Evolutionary conservation across 768 basidiomycete genomes (phyloP).

Genomic region (Sarcodon sp.): DNA sequence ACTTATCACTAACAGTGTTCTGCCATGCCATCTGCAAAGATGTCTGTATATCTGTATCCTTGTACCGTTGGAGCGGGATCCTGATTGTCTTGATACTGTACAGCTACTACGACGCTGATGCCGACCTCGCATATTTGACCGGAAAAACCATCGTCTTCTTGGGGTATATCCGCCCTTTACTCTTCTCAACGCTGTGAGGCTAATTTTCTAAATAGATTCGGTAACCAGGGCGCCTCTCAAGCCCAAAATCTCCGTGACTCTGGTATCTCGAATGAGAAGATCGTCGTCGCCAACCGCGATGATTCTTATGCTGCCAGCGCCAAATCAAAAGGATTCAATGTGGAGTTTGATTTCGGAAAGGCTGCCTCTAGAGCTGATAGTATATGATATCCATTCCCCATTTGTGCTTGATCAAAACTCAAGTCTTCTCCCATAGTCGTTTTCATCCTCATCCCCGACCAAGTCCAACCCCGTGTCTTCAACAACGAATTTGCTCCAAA

Average conservation of each 20-base stretch:
- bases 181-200: not conserved
- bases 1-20: not conserved
- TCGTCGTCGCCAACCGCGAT: slow-evolving; percentile 42
- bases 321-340: slow-evolving; percentile 39
- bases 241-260: slow-evolving; percentile 55
- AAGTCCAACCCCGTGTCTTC: slow-evolving; percentile 51
- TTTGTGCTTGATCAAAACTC: not conserved
- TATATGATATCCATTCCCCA: slow-evolving; percentile 12
- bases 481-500: slow-evolving; percentile 38
- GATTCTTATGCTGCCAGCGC: slow-evolving; percentile 49
- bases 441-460: slow-evolving; percentile 52
- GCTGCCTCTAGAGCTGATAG: slow-evolving; percentile 45
- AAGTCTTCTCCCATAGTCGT: slow-evolving; percentile 24
- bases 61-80: not conserved
- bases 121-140: slow-evolving; percentile 33
- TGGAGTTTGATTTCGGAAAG: slow-evolving; percentile 42
- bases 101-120: slow-evolving; percentile 52
- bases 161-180: slow-evolving; percentile 24
- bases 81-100: not conserved
- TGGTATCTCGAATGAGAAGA: slow-evolving; percentile 47
- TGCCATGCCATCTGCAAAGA: slow-evolving; percentile 29
- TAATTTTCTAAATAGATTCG: slow-evolving; percentile 26
- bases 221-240: slow-evolving; percentile 55
- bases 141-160: slow-evolving; percentile 47
- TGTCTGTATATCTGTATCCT: slow-evolving; percentile 23